Percentiles rank a stretch among this genome's conserved stretches.
Conservation (phyloP, 208 protist genomes). For the Trypanosoma cruzi region DNA sequence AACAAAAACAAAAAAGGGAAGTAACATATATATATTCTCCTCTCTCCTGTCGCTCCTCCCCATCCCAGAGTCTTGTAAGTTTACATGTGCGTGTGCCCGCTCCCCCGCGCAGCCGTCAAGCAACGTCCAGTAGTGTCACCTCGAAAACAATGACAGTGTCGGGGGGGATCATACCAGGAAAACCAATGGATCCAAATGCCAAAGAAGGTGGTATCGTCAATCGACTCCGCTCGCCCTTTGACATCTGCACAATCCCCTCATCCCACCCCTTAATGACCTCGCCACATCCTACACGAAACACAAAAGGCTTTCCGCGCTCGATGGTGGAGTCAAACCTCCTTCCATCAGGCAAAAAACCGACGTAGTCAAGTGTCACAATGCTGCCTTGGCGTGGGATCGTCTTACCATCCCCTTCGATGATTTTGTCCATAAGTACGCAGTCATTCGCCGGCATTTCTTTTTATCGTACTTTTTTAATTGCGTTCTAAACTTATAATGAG, state of each 20-base stretch:
- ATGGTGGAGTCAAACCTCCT: constrained; percentile 90
- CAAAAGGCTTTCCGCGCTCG: constrained; percentile 90
- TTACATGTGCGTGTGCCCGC: background rate
- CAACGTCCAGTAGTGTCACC: constrained; percentile 89
- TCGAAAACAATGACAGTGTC: constrained; percentile 93
- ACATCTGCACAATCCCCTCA: constrained; percentile 95
- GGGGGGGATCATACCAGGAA: constrained; percentile 89
- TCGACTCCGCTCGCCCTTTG: constrained; percentile 91
- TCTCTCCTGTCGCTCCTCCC: background rate
- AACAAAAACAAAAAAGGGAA: too few species aligned
- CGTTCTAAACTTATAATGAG: background rate
- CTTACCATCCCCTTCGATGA: constrained; percentile 93
- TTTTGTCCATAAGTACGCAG: constrained; percentile 90
- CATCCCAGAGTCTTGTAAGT: background rate
- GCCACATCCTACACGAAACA: constrained; percentile 91
- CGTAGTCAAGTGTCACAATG: constrained; percentile 91
- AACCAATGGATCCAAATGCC: constrained; percentile 88
- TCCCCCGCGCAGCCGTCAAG: constrained; percentile 24
- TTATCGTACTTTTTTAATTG: constrained; percentile 29
- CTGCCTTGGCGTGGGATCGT: constrained; percentile 82
- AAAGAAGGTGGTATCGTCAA: constrained; percentile 90
- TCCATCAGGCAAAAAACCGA: constrained; percentile 82
- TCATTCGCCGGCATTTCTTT: constrained; percentile 60
- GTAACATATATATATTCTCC: too few species aligned
- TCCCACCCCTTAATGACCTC: constrained; percentile 96